Base-by-base conservation (phyloP, 805 yeast genomes). In the Ogataea pilisensis region DNA sequence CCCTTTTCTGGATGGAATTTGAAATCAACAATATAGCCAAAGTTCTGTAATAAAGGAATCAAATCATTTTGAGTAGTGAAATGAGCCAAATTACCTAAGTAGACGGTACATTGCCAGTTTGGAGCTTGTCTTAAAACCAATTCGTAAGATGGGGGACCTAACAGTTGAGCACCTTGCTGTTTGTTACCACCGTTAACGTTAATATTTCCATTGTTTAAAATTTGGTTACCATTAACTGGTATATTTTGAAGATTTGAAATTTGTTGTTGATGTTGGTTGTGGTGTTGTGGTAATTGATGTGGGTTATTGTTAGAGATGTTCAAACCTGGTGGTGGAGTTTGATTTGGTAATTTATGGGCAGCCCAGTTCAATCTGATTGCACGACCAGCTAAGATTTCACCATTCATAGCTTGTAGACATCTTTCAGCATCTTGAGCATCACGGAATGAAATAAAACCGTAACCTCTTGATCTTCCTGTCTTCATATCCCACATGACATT, bases 401-500 rank as follows among this genome's bases (percentile, higher is more conserved):
- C 95, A 60, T 83, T 83, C 87, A 82, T 85, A 22, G 80, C 64
- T 42, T 72, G 73, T 49, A 86, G 66, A 22, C 95, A 95, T 38
- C 60, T 62, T 53, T 83, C 87, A 2, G 95, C 96, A 49, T 86
- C 91, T 16, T 68, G 63, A 46, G 72, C 76, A 20, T 73, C 75
- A 21, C 68, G 61, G 55, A 89, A 89, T 1, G 91, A 81, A 11
- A 87, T 93, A 62, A 89, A 88, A 2, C 96, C 96, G 57, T 88
- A 88, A 28, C 96, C 95, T 64, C 96, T 73, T 3, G 95, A 86
- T 58, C 95, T 73, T 32, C 95, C 93, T 20, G 93, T 83, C 60
- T 85, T 90, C 95, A 87, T 86, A 60, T 89, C 96, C 96, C 96
- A 88, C 96, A 88, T 89, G 25, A 88, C 96, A 52, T 88, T 89